Evolutionary conservation across 495 filamentous ascomycete species (phyloP), one percentile per base, ranked within the genome.

Genomic region (Podospora conica): DNA sequence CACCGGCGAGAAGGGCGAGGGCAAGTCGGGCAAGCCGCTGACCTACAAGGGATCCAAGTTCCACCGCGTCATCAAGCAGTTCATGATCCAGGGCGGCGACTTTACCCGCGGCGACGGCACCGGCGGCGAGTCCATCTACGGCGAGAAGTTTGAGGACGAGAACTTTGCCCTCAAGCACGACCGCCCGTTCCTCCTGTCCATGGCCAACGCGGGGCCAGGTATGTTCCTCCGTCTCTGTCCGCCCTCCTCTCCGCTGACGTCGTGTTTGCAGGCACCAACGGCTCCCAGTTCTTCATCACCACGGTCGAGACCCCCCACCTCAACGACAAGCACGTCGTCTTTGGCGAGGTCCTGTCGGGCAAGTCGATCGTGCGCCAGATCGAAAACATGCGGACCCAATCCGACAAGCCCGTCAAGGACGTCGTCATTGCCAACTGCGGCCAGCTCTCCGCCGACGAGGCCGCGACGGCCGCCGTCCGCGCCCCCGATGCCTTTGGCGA

Each of bases 1-100:
- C 84, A 97, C 92, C n/a, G 86, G 85, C 55, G 90, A 96, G 83
- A 88, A 96, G 79, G 94, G 93, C 27, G 70, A 87, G 58, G 91
- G 92, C 59, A 92, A 89, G 70, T 79, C 85, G 64, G 93, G 93
- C 75, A 93, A 96, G 81, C 90, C 88, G 53, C 83, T 99, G 65
- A 89, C 88, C 77, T 99, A 92, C 88, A 92, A 95, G 80, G 91
- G 89, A 73, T 94, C 90, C 63, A 75, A 66, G 66, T 99, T 99
- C 88, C 95, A 99, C 84, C 91, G 95, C 66, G 87, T 99, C 70
- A 99, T 99, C 82, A 96, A 96, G 78, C 78, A 89, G 67, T 99
- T 99, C 84, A 99, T 99, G 95, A 91, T 97, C 77, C 95, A 99
- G 81, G 95, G 95, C 72, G 95, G 95, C 79, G 95, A 99, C 81